phyloP scores from a whole-genome alignment of 805 yeast species.

The Ogataea dorogensis region DNA sequence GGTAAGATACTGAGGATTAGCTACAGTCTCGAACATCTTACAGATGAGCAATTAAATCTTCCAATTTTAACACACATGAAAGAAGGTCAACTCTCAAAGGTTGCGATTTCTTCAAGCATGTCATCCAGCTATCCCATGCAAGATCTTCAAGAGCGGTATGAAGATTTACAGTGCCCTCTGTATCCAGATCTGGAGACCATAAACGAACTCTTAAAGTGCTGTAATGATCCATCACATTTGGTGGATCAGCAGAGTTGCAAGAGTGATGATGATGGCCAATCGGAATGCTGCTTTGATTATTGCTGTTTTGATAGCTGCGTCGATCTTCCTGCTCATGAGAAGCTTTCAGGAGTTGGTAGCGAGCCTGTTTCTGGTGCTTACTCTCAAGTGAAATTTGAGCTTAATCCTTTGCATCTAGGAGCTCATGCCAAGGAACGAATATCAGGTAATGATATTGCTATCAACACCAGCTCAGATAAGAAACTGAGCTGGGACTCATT shows the following conservation, averaged over 20 bases:
- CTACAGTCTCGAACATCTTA: background rate
- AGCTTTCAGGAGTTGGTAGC: background rate
- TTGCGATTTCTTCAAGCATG: background rate
- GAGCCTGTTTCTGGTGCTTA: slow-evolving; percentile 1
- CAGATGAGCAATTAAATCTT: background rate
- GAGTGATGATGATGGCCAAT: slow-evolving; percentile 5
- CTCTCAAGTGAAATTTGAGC: background rate
- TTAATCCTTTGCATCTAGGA: background rate
- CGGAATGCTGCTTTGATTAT: slow-evolving; percentile 28
- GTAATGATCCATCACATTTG: slow-evolving; percentile 27
- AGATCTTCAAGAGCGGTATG: slow-evolving; percentile 12
- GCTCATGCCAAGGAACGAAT: no score
- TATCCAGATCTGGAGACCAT: slow-evolving; percentile 12
- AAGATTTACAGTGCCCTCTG: slow-evolving; percentile 9
- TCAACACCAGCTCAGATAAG: no score
- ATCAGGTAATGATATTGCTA: no score
- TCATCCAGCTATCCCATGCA: slow-evolving; percentile 1
- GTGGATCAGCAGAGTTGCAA: slow-evolving; percentile 2
- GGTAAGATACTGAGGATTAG: slow-evolving; percentile 3
- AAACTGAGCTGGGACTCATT: background rate
- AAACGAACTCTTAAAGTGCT: slow-evolving; percentile 24
- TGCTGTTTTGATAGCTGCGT: slow-evolving; percentile 25
- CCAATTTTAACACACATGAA: background rate
- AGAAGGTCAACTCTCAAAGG: background rate
- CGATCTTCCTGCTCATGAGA: slow-evolving; percentile 3